These are phyloP conservation scores for Wickerhamomyces silvicola DNA, from an alignment of 805 yeast species.

Conservation along the genomic window DNA sequence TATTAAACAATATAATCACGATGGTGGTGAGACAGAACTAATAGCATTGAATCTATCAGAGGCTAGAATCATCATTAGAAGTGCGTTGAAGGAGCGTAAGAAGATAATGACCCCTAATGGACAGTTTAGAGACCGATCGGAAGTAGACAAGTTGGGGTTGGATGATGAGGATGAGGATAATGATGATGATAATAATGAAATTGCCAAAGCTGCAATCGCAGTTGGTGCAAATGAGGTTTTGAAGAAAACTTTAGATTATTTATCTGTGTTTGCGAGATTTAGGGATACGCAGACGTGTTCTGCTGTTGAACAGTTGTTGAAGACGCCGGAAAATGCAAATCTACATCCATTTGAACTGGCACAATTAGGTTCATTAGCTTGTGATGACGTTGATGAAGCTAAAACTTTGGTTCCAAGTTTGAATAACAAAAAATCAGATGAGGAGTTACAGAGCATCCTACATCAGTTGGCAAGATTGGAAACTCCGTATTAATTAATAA, in stretches of 20 bases:
- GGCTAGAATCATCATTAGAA: conserved; percentile 83
- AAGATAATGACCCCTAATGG: conserved; percentile 42
- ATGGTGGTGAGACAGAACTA: conserved; percentile 69
- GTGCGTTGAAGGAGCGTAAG: conserved; percentile 74
- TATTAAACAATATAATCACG: conserved; percentile 69
- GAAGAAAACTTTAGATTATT: conserved; percentile 84
- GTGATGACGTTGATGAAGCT: conserved; percentile 97
- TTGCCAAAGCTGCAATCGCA: conserved; percentile 42
- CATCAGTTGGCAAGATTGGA: conserved; percentile 76
- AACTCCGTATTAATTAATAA: conserved; percentile 28
- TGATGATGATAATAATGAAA: conserved; percentile 27
- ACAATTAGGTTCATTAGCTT: conserved; percentile 78
- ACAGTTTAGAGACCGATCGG: conserved; percentile 27
- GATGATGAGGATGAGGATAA: conserved; percentile 22
- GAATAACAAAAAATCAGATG: conserved; percentile 72
- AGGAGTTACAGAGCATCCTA: conserved; percentile 78
- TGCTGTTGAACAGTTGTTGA: conserved; percentile 84
- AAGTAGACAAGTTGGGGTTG: conserved; percentile 24
- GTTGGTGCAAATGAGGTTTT: conserved; percentile 82
- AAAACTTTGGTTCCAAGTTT: conserved; percentile 89
- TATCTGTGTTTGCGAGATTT: conserved; percentile 82
- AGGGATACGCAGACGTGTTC: conserved; percentile 88
- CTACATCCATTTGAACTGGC: conserved; percentile 96
- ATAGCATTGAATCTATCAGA: conserved; percentile 86
- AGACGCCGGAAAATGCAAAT: conserved; percentile 62